Evolutionary conservation across 176 grass and related monocot genomes (phyloP).

Genomic region (Carex scoparia): DNA sequence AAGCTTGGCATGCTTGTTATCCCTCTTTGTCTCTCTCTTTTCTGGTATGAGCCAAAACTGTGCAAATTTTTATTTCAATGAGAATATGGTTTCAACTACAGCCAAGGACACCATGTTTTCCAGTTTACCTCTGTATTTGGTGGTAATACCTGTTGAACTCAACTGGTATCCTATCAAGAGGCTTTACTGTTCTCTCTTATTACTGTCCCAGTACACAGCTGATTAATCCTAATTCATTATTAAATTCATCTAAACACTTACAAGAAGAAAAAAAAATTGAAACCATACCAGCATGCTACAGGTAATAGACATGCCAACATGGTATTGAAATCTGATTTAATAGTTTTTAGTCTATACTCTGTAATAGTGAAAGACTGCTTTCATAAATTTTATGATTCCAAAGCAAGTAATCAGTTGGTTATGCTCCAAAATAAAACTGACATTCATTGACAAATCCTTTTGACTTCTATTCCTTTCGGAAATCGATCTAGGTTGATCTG

Average conservation of each 20-base stretch:
- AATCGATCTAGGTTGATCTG: constrained; percentile 18
- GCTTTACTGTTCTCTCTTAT: neutral
- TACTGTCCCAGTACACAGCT: neutral
- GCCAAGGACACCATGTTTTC: neutral
- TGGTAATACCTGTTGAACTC: neutral
- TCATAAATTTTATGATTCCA: neutral
- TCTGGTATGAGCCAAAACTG: constrained; percentile 21
- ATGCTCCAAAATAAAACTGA: neutral
- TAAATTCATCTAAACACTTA: neutral
- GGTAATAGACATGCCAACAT: neutral
- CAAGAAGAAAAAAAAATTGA: neutral
- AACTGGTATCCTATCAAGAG: neutral
- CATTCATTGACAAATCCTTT: neutral
- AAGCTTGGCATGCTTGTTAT: constrained; percentile 15
- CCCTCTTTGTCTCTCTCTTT: constrained; percentile 22
- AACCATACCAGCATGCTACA: neutral
- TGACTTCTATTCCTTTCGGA: neutral
- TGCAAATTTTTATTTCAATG: neutral
- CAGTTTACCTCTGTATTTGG: neutral
- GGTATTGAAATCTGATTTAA: neutral
- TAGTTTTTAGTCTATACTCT: neutral
- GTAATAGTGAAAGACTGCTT: neutral
- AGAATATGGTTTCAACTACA: neutral
- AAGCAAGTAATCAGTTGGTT: neutral
- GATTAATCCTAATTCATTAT: neutral